Evolutionary conservation across 305 asterid species (phyloP), one percentile per base, ranked within the genome.

Genomic region (Fraxinus sp.): DNA sequence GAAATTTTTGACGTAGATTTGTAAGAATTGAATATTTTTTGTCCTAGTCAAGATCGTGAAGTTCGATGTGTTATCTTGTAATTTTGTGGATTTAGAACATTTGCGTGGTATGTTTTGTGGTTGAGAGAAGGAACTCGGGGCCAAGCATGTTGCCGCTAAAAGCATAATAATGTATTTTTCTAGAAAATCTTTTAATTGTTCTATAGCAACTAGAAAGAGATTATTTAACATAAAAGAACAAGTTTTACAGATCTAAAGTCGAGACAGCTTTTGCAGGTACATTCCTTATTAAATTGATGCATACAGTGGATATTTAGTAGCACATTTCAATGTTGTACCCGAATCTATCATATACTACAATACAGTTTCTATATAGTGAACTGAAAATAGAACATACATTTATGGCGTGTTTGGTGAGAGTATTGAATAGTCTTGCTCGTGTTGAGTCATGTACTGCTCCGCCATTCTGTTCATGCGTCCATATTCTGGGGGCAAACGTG

Each of bases 1-100:
- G 85, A 90, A 41, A 8, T 28, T 80, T 75, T 62, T 71, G 76
- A 32, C 41, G 0, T 13, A 30, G 41, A 70, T 28, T 32, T 32
- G 8, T 30, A 32, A 30, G 41, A 71, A 30, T 71, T 71, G 76
- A 13, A 71, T 7, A 28, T 68, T 32, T 71, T 36, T 14, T n/a
- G 75, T 32, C 43, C 4, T 14, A 14, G 77, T 81, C 28, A 49
- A 30, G 33, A 24, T 64, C 76, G 1, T 32, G 76, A 32, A 32
- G 8, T 71, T 71, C 18, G 76, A 71, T 32, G 24, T 7, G 39
- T 13, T 71, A 70, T 30, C 76, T 7, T 26, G 18, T 66, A 66
- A 28, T 68, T 59, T 68, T 30, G n/a, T 26, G 18, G 30, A 26
- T 28, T 66, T 24, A 28, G n/a, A 66, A 24, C 74, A 18, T 59